Conservation (phyloP, 2,329 filamentous ascomycete genomes). For the Curvularia eragrostidis region DNA sequence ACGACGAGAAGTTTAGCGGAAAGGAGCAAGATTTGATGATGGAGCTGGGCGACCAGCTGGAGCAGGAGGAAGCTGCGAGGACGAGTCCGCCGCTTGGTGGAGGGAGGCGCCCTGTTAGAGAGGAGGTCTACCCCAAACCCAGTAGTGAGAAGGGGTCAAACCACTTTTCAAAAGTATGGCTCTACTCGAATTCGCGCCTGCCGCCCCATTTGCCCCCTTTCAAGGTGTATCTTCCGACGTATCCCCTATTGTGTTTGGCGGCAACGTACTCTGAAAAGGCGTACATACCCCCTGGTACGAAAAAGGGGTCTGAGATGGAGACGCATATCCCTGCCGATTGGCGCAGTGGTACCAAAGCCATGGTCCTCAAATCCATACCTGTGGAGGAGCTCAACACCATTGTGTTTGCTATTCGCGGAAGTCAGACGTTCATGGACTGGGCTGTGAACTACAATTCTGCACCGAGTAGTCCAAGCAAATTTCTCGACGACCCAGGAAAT, state of each 20-base stretch:
- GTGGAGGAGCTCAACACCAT: slow-evolving; percentile 80
- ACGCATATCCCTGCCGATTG: slow-evolving; percentile 75
- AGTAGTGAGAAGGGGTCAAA: slow-evolving; percentile 37
- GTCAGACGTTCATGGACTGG: slow-evolving; percentile 84
- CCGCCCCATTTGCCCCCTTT: slow-evolving; percentile 71
- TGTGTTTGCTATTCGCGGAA: slow-evolving; percentile 84
- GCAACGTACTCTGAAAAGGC: slow-evolving; percentile 78
- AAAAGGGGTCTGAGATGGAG: slow-evolving; percentile 66
- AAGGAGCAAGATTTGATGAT: slow-evolving; percentile 60
- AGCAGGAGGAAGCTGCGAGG: slow-evolving; percentile 20
- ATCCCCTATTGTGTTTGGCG: slow-evolving; percentile 77
- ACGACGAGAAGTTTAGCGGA: slow-evolving; percentile 64
- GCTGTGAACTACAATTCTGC: slow-evolving; percentile 77
- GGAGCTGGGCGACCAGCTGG: slow-evolving; percentile 21
- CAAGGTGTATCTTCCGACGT: slow-evolving; percentile 76
- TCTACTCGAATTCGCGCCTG: slow-evolving; percentile 78
- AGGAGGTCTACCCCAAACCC: slow-evolving; percentile 24
- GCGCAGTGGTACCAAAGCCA: slow-evolving; percentile 78
- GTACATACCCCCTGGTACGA: slow-evolving; percentile 65
- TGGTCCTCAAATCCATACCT: slow-evolving; percentile 81
- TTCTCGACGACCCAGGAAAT: slow-evolving; percentile 79
- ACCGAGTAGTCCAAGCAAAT: slow-evolving; percentile 69
- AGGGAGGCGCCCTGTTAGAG: slow-evolving; percentile 20
- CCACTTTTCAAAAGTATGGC: slow-evolving; percentile 74
- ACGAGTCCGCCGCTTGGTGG: slow-evolving; percentile 27